phyloP scores from a whole-genome alignment of 1,284 basidiomycete species.

The Xanthoconium separans region DNA sequence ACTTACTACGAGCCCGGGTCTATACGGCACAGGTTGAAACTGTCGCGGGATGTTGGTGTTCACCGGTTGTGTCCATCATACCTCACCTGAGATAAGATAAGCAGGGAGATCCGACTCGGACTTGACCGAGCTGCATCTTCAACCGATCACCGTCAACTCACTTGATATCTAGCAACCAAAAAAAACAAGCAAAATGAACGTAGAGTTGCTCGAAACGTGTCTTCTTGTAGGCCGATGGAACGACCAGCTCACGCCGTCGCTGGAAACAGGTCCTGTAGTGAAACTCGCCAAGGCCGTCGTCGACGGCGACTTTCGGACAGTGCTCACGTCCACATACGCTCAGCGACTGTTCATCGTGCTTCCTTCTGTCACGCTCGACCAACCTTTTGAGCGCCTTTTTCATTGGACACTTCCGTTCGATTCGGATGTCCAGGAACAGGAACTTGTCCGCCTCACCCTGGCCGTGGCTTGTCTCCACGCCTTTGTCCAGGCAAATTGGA shows the following conservation, averaged over 20 bases:
- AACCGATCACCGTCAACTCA: background rate
- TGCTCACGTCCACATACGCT: conserved; percentile 51
- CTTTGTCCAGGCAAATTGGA: conserved; percentile 96
- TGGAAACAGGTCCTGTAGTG: conserved; percentile 14
- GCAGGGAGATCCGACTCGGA: conserved; percentile 1
- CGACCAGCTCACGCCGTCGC: conserved; percentile 8
- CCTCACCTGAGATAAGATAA: conserved; percentile 16
- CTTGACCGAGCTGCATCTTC: too few relatives aligned
- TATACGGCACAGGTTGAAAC: too few relatives aligned
- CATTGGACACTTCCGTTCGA: conserved; percentile 26
- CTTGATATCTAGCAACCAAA: background rate
- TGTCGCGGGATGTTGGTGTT: too few relatives aligned
- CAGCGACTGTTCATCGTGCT: conserved; percentile 42
- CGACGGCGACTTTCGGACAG: conserved; percentile 47
- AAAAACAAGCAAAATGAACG: conserved; percentile 17
- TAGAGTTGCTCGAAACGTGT: conserved; percentile 45
- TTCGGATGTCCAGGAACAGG: conserved; percentile 31
- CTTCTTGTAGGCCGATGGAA: conserved; percentile 55
- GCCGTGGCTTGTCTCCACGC: conserved; percentile 84
- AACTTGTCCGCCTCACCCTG: conserved; percentile 61
- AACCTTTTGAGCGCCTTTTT: conserved; percentile 34
- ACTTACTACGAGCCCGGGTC: too few relatives aligned
- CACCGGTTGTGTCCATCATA: background rate
- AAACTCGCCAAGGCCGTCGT: conserved; percentile 45
- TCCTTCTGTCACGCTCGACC: conserved; percentile 12